Conservation (phyloP, 805 yeast genomes). For the Metschnikowia anglica region DNA sequence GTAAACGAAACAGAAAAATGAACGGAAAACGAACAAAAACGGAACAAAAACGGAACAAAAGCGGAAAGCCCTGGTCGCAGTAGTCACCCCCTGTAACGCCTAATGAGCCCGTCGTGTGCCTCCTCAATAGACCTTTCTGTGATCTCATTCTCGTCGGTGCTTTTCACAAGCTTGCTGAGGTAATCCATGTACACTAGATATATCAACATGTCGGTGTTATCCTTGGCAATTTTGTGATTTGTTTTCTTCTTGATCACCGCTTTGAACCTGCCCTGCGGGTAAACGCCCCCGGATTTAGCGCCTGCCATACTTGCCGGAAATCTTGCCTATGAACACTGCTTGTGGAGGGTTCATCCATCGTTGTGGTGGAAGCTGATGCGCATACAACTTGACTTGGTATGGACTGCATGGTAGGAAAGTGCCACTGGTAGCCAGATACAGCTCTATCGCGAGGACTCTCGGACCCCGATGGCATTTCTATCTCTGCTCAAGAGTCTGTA, state of each 20-base stretch:
- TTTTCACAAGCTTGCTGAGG: conserved; percentile 40
- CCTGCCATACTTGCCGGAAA: conserved; percentile 5
- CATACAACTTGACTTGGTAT: too few relatives aligned
- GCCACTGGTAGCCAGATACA: too few relatives aligned
- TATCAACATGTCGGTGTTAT: conserved; percentile 43
- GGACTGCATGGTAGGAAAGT: too few relatives aligned
- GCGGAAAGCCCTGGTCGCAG: neutral
- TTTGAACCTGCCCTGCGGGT: conserved; percentile 16
- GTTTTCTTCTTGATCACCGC: conserved; percentile 12
- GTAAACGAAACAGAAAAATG: too few relatives aligned
- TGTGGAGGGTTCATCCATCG: too few relatives aligned
- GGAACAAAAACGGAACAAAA: neutral
- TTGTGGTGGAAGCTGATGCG: too few relatives aligned
- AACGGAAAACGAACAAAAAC: neutral
- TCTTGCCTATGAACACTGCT: too few relatives aligned
- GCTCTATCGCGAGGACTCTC: too few relatives aligned
- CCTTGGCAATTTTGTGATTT: conserved; percentile 25
- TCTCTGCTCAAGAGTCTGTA: too few relatives aligned
- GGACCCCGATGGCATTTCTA: too few relatives aligned
- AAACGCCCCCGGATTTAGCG: conserved; percentile 4
- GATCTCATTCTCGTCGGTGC: conserved; percentile 33
- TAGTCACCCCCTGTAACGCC: conserved; percentile 36
- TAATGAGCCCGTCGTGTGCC: conserved; percentile 33
- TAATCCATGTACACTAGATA: conserved; percentile 50
- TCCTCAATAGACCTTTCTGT: conserved; percentile 41